These are phyloP conservation scores for Fusarium xyrophilum DNA, from an alignment of 2,329 filamentous ascomycete genomes.

Conservation along the genomic window DNA sequence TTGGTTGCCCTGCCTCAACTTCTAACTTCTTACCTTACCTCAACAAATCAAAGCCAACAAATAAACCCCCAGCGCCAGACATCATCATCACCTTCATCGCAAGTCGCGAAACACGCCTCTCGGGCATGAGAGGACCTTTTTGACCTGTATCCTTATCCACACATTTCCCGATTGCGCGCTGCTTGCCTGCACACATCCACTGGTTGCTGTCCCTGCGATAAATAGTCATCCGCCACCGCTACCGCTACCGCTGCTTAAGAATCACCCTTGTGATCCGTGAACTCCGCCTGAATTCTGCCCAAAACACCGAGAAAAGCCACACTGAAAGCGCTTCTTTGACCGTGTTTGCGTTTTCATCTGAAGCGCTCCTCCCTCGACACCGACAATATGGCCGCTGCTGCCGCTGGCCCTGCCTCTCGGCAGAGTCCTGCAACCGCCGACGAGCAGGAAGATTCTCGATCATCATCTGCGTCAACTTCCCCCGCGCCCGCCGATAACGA, in stretches of 20 bases:
- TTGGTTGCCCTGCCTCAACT: constrained; percentile 24
- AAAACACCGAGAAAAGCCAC: constrained; percentile 16
- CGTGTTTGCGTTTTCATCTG: constrained; percentile 3
- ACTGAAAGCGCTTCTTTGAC: not conserved
- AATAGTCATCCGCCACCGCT: constrained; percentile 10
- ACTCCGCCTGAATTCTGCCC: constrained; percentile 13
- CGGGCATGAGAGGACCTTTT: not conserved
- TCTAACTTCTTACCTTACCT: not conserved
- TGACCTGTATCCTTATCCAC: not conserved
- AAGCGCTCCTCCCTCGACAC: constrained; percentile 17
- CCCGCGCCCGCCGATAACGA: constrained; percentile 80
- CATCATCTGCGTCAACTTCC: constrained; percentile 75
- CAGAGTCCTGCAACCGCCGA: constrained; percentile 42
- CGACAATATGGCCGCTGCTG: constrained; percentile 37
- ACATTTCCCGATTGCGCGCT: not conserved
- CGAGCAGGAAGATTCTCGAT: constrained; percentile 60
- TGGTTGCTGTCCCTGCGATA: not conserved
- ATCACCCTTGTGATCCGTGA: constrained; percentile 30
- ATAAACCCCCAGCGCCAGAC: constrained; percentile 14
- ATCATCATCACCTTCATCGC: constrained; percentile 23
- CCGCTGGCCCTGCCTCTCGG: constrained; percentile 26
- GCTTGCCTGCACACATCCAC: not conserved
- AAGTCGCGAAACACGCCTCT: constrained; percentile 9
- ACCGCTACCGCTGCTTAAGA: constrained; percentile 18
- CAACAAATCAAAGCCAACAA: constrained; percentile 24